These are phyloP conservation scores for Byssoonygena ceratinophila DNA, from an alignment of 2,329 filamentous ascomycete genomes.

Conservation along the genomic window DNA sequence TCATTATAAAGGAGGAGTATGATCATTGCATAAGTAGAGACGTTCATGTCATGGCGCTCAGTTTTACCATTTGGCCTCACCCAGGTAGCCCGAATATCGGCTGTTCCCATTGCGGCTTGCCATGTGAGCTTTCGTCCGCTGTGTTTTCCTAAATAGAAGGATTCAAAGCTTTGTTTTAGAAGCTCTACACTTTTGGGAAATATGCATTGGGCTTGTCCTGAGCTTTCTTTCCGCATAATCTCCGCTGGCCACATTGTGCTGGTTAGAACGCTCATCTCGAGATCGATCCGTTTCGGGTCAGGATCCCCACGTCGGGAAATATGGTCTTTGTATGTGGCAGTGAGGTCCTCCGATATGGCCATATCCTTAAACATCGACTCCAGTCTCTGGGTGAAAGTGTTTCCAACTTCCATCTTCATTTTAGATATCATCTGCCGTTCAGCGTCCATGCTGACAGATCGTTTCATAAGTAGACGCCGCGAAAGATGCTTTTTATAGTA, in stretches of 20 bases:
- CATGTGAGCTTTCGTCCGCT: slow-evolving; percentile 83
- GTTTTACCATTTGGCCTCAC: slow-evolving; percentile 59
- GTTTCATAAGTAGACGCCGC: slow-evolving; percentile 73
- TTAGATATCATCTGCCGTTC: slow-evolving; percentile 92
- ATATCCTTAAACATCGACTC: slow-evolving; percentile 99
- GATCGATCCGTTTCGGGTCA: slow-evolving; percentile 58
- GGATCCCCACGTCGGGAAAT: slow-evolving; percentile 49
- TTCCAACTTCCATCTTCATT: slow-evolving; percentile 95
- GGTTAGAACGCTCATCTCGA: slow-evolving; percentile 76
- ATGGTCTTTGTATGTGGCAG: slow-evolving; percentile 62
- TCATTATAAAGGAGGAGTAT: slow-evolving; percentile 86
- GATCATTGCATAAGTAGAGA: slow-evolving; percentile 86
- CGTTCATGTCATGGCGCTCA: slow-evolving; percentile 76
- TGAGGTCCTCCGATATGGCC: slow-evolving; percentile 74
- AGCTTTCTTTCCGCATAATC: slow-evolving; percentile 54
- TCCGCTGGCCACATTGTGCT: slow-evolving; percentile 94
- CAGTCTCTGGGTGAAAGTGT: slow-evolving; percentile 82
- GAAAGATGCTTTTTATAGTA: slow-evolving; percentile 98
- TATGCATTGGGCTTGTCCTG: slow-evolving; percentile 44
- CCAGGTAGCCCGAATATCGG: slow-evolving; percentile 76
- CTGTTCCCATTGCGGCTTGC: slow-evolving; percentile 65
- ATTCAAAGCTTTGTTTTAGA: slow-evolving; percentile 74
- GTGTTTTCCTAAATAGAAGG: slow-evolving; percentile 77
- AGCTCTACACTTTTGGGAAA: slow-evolving; percentile 65
- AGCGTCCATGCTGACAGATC: slow-evolving; percentile 80